A percentile compares a stretch with the other conserved stretches of the same genome.
Conservation (phyloP, 192 early-diverging fungal genomes). For the Backusella parvicylindrica region DNA sequence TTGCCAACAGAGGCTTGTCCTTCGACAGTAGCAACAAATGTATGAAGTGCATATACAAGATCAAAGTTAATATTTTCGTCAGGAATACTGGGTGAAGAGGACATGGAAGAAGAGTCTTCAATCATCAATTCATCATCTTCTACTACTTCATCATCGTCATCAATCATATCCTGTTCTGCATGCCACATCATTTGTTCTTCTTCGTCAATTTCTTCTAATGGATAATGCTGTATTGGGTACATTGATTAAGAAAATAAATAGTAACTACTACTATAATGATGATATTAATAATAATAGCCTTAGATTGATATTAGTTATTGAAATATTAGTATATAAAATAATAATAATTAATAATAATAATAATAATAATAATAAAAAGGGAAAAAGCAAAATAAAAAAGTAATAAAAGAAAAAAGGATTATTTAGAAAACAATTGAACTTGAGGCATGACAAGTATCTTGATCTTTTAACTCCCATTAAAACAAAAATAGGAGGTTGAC, state of each 20-base stretch:
- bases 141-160: slow-evolving; percentile 23
- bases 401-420: slow-evolving; percentile 2
- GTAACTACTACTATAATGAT: not conserved
- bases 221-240: not conserved
- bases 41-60: slow-evolving; percentile 76
- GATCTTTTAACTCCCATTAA: slow-evolving; percentile 5
- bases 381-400: not conserved
- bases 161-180: not conserved
- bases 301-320: not conserved
- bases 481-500: not conserved
- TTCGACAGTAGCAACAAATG: slow-evolving; percentile 77
- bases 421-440: not conserved
- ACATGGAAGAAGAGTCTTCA: slow-evolving; percentile 34
- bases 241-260: not conserved
- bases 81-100: slow-evolving; percentile 41
- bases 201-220: slow-evolving; percentile 5
- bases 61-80: slow-evolving; percentile 67
- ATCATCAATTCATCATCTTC: slow-evolving; percentile 37
- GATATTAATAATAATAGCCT: not conserved
- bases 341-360: not conserved
- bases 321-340: not conserved
- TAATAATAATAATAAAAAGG: not conserved
- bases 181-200: slow-evolving; percentile 4
- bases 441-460: not conserved
- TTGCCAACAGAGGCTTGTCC: slow-evolving; percentile 74